phyloP scores from a whole-genome alignment of 805 yeast species.

The Yamadazyma ubonensis region DNA sequence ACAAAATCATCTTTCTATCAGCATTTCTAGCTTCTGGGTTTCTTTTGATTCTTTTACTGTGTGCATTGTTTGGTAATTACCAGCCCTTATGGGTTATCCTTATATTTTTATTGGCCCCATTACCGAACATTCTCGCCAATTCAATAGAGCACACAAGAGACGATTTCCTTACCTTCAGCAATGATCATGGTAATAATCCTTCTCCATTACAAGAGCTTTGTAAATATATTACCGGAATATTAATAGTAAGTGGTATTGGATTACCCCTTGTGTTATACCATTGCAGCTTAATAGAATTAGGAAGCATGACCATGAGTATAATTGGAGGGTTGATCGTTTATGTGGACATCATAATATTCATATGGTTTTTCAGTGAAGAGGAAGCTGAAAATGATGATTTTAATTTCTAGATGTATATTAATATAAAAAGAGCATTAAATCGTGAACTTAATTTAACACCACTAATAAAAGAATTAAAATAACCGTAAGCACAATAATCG shows the following conservation, averaged over 20 bases:
- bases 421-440: neutral
- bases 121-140: conserved; percentile 41
- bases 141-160: conserved; percentile 39
- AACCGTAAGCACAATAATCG: conserved; percentile 41
- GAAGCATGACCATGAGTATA: conserved; percentile 44
- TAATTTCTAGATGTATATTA: conserved; percentile 28
- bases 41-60: conserved; percentile 41
- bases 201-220: conserved; percentile 39
- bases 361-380: conserved; percentile 46
- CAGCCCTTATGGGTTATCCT: conserved; percentile 42
- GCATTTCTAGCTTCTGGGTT: conserved; percentile 48
- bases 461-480: conserved; percentile 40
- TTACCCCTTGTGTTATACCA: conserved; percentile 43
- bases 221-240: conserved; percentile 38
- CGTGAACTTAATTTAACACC: conserved; percentile 32
- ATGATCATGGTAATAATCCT: conserved; percentile 37
- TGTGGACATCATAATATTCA: conserved; percentile 42
- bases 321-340: conserved; percentile 46
- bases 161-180: conserved; percentile 44
- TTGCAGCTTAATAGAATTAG: conserved; percentile 34
- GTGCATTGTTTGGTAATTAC: conserved; percentile 46
- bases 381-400: conserved; percentile 48
- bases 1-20: conserved; percentile 45
- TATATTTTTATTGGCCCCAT: conserved; percentile 44
- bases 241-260: conserved; percentile 45